Conservation (phyloP, 768 basidiomycete species). For the Russula dissimulans region DNA sequence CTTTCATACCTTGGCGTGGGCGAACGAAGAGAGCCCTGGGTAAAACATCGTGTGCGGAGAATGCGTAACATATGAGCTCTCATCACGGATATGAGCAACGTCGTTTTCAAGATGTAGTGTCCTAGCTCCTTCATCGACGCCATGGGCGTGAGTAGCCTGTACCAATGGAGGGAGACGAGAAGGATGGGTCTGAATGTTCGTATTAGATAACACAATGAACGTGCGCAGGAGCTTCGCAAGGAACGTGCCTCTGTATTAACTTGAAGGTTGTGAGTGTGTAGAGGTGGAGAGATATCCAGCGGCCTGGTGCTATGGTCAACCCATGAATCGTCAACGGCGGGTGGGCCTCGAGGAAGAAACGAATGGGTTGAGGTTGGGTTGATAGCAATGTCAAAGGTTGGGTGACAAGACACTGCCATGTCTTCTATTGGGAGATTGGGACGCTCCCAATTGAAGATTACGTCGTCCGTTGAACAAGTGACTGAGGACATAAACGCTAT, state of each 20-base stretch:
- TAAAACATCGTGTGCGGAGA: not conserved
- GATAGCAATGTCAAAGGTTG: too few relatives aligned
- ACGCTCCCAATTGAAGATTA: not conserved
- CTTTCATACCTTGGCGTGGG: not conserved
- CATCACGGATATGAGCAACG: not conserved
- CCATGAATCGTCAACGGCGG: not conserved
- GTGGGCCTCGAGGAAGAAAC: not conserved
- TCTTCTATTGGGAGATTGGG: not conserved
- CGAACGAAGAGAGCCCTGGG: not conserved
- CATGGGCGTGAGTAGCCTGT: not conserved
- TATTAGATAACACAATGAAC: not conserved
- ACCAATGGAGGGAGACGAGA: not conserved
- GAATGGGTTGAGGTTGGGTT: not conserved
- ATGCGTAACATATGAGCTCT: not conserved
- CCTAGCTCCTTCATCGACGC: not conserved
- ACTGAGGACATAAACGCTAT: too few relatives aligned
- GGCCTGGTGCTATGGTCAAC: too few relatives aligned
- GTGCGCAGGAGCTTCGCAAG: too few relatives aligned
- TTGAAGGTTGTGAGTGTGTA: not conserved
- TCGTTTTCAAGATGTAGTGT: not conserved
- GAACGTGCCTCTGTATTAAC: not conserved
- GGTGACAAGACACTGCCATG: not conserved
- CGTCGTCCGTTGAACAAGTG: not conserved
- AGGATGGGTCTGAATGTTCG: not conserved
- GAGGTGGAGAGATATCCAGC: too few relatives aligned